Conservation (phyloP, 2,329 filamentous ascomycete species). For the Aureobasidium sp. region DNA sequence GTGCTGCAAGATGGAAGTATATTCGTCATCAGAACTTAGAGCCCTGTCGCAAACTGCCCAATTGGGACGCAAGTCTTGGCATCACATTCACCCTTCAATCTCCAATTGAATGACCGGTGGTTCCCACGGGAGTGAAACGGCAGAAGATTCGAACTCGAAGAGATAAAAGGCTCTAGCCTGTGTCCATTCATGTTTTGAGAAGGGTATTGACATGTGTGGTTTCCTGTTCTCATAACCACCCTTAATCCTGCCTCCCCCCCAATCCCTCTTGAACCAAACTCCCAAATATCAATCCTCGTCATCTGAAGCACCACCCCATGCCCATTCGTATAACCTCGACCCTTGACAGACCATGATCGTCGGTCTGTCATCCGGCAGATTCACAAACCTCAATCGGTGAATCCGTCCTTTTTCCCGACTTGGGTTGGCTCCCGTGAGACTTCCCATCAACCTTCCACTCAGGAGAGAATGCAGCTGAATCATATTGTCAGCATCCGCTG, state of each 20-base stretch:
- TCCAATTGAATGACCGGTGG: too few relatives aligned
- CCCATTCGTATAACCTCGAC: conserved; percentile 12
- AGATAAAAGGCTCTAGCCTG: too few relatives aligned
- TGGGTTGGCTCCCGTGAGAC: background rate
- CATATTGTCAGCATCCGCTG: conserved; percentile 3
- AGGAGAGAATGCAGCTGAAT: conserved; percentile 13
- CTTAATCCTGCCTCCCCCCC: too few relatives aligned
- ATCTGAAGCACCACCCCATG: conserved; percentile 12
- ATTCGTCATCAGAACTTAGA: too few relatives aligned
- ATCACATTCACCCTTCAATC: too few relatives aligned
- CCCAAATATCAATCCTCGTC: conserved; percentile 4
- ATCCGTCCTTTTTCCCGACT: conserved; percentile 1
- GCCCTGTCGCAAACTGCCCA: conserved; percentile 1
- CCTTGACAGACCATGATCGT: conserved; percentile 15
- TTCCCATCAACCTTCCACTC: conserved; percentile 8
- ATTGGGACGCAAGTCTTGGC: background rate
- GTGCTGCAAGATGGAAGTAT: too few relatives aligned
- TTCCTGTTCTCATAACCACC: background rate
- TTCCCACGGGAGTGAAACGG: too few relatives aligned
- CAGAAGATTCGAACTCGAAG: too few relatives aligned
- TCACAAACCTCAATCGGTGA: background rate
- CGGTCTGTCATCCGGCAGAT: background rate
- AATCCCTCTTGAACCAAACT: too few relatives aligned
- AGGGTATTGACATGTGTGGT: too few relatives aligned
- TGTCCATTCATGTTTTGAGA: too few relatives aligned